Evolutionary conservation across 495 filamentous ascomycete species (phyloP).

Genomic region (Tuber microsphaerosporum): DNA sequence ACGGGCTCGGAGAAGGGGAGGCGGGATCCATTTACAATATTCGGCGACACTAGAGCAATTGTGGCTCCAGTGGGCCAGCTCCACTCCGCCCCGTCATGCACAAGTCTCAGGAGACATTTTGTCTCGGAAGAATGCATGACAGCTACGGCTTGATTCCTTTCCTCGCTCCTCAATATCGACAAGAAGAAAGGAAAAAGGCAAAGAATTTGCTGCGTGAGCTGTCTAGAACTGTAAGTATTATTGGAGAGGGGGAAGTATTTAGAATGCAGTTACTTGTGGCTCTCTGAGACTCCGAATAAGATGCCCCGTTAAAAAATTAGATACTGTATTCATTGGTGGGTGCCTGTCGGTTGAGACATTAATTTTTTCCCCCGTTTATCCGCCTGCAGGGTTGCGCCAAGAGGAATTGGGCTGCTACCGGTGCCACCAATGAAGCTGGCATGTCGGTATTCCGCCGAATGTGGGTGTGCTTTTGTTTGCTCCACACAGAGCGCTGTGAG

Average conservation of each 20-base stretch:
- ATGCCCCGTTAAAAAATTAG: not conserved
- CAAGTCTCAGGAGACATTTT: not conserved
- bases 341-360: conserved; percentile 33
- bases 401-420: conserved; percentile 1
- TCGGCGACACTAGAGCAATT: not conserved
- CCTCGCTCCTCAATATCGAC: not conserved
- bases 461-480: conserved; percentile 26
- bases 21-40: not conserved
- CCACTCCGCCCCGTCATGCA: not conserved
- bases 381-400: conserved; percentile 27
- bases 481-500: conserved; percentile 9
- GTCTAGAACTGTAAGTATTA: conserved; percentile 1
- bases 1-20: conserved; percentile 17
- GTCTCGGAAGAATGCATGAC: not conserved
- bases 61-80: not conserved
- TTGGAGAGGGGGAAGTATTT: not conserved
- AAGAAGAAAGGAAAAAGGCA: conserved; percentile 9
- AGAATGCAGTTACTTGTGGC: not conserved
- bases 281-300: not conserved
- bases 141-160: not conserved
- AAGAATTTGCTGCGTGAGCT: not conserved
- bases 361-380: conserved; percentile 29
- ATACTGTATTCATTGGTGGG: conserved; percentile 25
- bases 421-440: not conserved
- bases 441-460: not conserved